Percentiles rank a stretch among this genome's conserved stretches.
These are phyloP conservation scores for Linnemannia exigua DNA, from an alignment of 192 early-diverging fungal species.

Conservation along the genomic window DNA sequence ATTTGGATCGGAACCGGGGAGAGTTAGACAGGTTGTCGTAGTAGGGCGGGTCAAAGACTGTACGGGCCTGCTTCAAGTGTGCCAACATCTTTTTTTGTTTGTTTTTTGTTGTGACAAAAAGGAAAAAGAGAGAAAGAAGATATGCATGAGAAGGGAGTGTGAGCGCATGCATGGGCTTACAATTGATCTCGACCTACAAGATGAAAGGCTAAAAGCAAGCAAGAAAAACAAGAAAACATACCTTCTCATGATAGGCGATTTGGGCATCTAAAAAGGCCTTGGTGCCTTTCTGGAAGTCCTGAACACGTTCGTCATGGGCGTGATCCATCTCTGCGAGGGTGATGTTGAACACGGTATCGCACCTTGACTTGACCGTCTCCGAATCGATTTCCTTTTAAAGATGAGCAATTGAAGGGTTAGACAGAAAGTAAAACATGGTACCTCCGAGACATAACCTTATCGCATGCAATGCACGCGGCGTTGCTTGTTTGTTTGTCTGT, in stretches of 20 bases:
- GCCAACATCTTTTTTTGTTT: slow-evolving; percentile 47
- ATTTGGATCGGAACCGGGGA: slow-evolving; percentile 44
- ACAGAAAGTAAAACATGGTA: slow-evolving; percentile 6
- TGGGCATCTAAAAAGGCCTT: slow-evolving; percentile 60
- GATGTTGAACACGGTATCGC: slow-evolving; percentile 63
- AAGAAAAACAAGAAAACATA: not conserved
- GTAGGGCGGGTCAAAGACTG: slow-evolving; percentile 54
- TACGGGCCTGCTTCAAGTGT: slow-evolving; percentile 52
- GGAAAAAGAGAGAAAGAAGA: not conserved
- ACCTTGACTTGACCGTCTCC: slow-evolving; percentile 60
- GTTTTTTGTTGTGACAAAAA: not conserved
- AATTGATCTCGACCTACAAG: not conserved
- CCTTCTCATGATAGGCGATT: slow-evolving; percentile 61
- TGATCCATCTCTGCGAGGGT: slow-evolving; percentile 61
- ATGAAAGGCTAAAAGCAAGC: not conserved
- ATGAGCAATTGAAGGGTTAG: not conserved
- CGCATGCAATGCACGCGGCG: not conserved
- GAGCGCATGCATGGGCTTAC: not conserved
- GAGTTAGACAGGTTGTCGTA: slow-evolving; percentile 51
- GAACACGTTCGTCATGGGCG: slow-evolving; percentile 59
- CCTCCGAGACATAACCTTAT: not conserved
- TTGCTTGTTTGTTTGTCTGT: too few species aligned
- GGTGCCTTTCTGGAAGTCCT: slow-evolving; percentile 56
- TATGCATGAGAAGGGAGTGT: not conserved
- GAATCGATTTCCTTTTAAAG: slow-evolving; percentile 50